phyloP scores from a whole-genome alignment of 768 basidiomycete genomes.

The Mycena polygramma region DNA sequence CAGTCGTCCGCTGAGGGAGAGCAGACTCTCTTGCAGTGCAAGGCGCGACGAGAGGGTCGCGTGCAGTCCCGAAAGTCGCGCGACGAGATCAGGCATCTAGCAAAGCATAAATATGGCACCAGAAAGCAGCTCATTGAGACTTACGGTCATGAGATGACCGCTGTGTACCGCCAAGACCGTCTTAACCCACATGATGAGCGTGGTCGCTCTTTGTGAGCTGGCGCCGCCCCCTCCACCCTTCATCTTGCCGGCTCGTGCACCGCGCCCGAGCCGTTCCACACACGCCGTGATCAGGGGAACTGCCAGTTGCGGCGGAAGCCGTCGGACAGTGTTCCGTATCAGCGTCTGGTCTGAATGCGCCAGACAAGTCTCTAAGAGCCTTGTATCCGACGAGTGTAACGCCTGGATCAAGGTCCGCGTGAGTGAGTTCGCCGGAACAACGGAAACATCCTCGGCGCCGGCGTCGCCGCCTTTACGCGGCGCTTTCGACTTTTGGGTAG shows the following conservation, averaged over 20 bases:
- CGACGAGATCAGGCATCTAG: conserved; percentile 94
- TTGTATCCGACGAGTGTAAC: conserved; percentile 92
- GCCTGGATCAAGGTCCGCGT: conserved; percentile 97
- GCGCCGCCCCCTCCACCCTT: conserved; percentile 85
- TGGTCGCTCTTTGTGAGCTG: conserved; percentile 81
- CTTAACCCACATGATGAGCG: conserved; percentile 82
- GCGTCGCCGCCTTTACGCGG: conserved; percentile 49
- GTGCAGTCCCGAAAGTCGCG: conserved; percentile 88
- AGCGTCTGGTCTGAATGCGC: conserved; percentile 84
- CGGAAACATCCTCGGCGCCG: conserved; percentile 48
- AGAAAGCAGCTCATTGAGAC: conserved; percentile 46
- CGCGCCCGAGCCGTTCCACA: conserved; percentile 88
- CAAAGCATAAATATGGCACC: conserved; percentile 23
- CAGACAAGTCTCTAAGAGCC: conserved; percentile 88
- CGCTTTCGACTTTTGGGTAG: conserved; percentile 39
- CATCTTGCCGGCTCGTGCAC: conserved; percentile 76
- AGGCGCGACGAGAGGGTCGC: conserved; percentile 84
- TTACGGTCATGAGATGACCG: conserved; percentile 93
- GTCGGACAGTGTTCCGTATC: conserved; percentile 88
- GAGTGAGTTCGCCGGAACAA: conserved; percentile 85
- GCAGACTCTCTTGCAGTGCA: conserved; percentile 84
- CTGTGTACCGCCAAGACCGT: conserved; percentile 89
- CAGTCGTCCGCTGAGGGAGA: conserved; percentile 88
- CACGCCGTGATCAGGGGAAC: conserved; percentile 90
- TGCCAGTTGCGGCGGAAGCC: conserved; percentile 88